A percentile compares a stretch with the other conserved stretches of the same genome.
Evolutionary conservation across 371 early-diverging fungal genomes (phyloP).

Genomic region (Mortierella sp.): DNA sequence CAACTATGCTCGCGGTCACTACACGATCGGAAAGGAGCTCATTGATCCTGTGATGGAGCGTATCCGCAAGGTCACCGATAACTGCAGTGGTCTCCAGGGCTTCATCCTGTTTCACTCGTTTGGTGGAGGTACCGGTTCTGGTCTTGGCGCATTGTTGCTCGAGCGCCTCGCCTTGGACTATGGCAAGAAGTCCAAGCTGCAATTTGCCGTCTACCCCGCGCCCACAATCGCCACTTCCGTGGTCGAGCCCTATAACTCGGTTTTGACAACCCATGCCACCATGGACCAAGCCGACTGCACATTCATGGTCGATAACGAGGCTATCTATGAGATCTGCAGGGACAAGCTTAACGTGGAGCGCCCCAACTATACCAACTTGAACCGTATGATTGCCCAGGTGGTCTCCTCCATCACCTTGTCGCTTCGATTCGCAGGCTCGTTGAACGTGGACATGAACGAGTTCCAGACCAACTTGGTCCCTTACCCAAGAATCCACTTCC

Average conservation of each 20-base stretch:
- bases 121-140: slow-evolving; percentile 99
- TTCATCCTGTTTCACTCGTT: slow-evolving; percentile 97
- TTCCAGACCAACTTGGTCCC: slow-evolving; percentile 71
- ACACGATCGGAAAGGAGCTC: slow-evolving; percentile 98
- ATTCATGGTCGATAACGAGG: slow-evolving; percentile 99
- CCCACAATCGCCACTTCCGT: slow-evolving; percentile 97
- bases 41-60: slow-evolving; percentile 96
- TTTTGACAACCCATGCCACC: slow-evolving; percentile 97
- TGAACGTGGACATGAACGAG: too few species aligned
- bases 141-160: slow-evolving; percentile 97
- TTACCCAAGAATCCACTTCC: slow-evolving; percentile 95
- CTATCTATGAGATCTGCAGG: slow-evolving; percentile 98
- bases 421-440: too few species aligned
- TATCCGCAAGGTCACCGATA: slow-evolving; percentile 95
- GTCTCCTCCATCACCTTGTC: too few species aligned
- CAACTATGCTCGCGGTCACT: slow-evolving; percentile 99
- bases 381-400: slow-evolving; percentile 85
- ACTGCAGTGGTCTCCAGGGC: slow-evolving; percentile 96
- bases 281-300: slow-evolving; percentile 98
- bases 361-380: slow-evolving; percentile 97
- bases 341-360: slow-evolving; percentile 97
- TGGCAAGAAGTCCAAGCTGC: slow-evolving; percentile 98
- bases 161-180: slow-evolving; percentile 97
- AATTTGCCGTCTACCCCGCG: slow-evolving; percentile 99
- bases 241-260: slow-evolving; percentile 98